A percentile compares a stretch with the other conserved stretches of the same genome.
Conservation (phyloP, 352 stramenopile species). For the Thalassiosira hispida region DNA sequence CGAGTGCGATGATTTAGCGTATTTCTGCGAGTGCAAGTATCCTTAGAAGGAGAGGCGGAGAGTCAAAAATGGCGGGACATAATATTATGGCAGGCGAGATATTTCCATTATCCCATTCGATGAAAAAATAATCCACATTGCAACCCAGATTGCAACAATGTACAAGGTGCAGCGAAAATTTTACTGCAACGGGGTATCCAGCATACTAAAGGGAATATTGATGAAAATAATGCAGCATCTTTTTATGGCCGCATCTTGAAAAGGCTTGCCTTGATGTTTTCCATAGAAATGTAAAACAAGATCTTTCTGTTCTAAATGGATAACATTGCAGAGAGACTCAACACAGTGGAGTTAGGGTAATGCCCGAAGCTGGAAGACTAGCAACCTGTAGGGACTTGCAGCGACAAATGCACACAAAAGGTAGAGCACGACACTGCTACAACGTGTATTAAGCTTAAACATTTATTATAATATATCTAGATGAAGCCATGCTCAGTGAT, state of each 20-base stretch:
- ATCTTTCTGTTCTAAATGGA: not conserved
- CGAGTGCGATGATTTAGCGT: no score
- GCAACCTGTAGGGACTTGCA: slow-evolving; percentile 29
- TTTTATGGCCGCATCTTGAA: slow-evolving; percentile 30
- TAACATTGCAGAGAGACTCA: not conserved
- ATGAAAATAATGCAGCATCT: slow-evolving; percentile 12
- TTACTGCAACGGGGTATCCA: slow-evolving; percentile 34
- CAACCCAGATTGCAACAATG: no score
- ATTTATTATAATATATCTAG: no score
- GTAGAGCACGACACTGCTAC: no score
- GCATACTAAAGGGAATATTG: slow-evolving; percentile 34
- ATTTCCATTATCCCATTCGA: no score
- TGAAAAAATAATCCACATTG: no score
- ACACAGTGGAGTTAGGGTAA: slow-evolving; percentile 35
- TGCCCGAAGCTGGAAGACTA: slow-evolving; percentile 42
- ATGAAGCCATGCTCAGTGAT: no score
- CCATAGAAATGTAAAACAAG: slow-evolving; percentile 23
- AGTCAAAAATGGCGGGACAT: no score
- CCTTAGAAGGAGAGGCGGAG: no score
- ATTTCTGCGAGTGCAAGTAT: no score
- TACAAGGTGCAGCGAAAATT: slow-evolving; percentile 20
- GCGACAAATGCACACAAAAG: not conserved
- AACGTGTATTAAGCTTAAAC: no score
- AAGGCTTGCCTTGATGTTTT: slow-evolving; percentile 24
- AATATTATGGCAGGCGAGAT: no score